Conservation (phyloP, 2,329 filamentous ascomycete genomes). For the Diplodia intermedia region DNA sequence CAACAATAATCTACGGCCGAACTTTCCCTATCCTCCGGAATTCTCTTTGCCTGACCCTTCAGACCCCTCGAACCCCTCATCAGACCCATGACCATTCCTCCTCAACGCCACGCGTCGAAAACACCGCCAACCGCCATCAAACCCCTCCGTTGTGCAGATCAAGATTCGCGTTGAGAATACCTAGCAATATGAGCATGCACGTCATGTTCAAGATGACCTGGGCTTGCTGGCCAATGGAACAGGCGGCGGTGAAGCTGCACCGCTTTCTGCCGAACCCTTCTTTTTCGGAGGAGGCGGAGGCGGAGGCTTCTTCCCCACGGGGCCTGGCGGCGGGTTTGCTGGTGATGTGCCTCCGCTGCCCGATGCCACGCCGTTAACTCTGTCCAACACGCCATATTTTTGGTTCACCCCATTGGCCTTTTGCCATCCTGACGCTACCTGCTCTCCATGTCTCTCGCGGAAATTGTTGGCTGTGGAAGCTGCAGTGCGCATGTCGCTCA, state of each 20-base stretch:
- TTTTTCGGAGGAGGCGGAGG: conserved; percentile 67
- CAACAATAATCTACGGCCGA: conserved; percentile 30
- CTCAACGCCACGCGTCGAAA: background rate
- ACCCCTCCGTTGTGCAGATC: background rate
- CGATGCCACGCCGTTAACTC: conserved; percentile 52
- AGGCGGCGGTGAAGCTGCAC: conserved; percentile 56
- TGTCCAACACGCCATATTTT: conserved; percentile 64
- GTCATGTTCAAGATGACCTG: conserved; percentile 3
- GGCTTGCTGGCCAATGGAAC: conserved; percentile 66
- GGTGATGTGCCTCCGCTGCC: conserved; percentile 35
- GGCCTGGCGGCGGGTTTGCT: conserved; percentile 27
- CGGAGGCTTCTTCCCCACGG: conserved; percentile 59
- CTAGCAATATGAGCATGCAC: background rate
- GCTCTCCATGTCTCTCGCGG: conserved; percentile 72
- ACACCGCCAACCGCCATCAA: background rate
- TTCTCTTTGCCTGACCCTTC: background rate
- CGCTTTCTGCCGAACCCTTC: conserved; percentile 45
- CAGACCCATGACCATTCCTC: background rate
- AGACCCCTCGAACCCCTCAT: background rate
- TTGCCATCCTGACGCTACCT: conserved; percentile 66
- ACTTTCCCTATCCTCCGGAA: conserved; percentile 18
- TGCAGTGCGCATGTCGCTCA: conserved; percentile 64
- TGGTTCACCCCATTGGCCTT: conserved; percentile 65
- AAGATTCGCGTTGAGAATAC: background rate
- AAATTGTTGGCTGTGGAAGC: conserved; percentile 72